Evolutionary conservation across 164 flowering plant species (phyloP), one percentile per base, ranked within the genome.

Genomic region (Macadamia tetraphylla): DNA sequence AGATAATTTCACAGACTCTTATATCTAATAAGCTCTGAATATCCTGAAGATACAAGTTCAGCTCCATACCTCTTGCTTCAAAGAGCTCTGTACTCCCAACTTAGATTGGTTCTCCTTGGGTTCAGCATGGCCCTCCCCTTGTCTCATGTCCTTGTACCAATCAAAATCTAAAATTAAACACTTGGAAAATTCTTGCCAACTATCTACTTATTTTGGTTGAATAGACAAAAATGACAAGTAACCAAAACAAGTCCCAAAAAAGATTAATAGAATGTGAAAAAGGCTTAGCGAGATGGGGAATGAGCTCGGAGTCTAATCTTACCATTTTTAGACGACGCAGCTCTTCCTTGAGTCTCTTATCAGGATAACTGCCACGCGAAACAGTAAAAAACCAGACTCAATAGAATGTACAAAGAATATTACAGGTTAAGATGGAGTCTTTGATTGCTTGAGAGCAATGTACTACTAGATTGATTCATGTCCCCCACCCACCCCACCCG

Each of bases 31-130:
- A 44, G 11, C 42, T 61, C 42, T 18, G 11, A 30, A 0, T 3
- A 46, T 10, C 29, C 58, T 49, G 29, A 51, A 13, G 14, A 18
- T 53, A 61, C 57, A 58, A 65, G 32, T 71, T 67, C 17, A 62
- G 67, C 52, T 60, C 46, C 75, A 65, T 82, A 94, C 98, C 94
- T 94, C 97, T 82, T 86, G 87, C 82, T 88, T 86, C 80, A 91
- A 73, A 71, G 85, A 85, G 71, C 65, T 74, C 23, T 81, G 88
- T 13, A 78, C 78, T 64, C 76, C 77, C 31, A 70, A 67, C 18
- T 60, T 75, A 15, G 75, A 83, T 42, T 67, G 68, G 58, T 80
- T 81, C 73, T 75, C 79, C 67, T 76, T 78, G 67, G 72, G 30
- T 68, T 74, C 76, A 30, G 40, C 51, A 63, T 53, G 6, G 48